Evolutionary conservation across 2,329 filamentous ascomycete species (phyloP).

Genomic region (Exutisphaerella laricina): DNA sequence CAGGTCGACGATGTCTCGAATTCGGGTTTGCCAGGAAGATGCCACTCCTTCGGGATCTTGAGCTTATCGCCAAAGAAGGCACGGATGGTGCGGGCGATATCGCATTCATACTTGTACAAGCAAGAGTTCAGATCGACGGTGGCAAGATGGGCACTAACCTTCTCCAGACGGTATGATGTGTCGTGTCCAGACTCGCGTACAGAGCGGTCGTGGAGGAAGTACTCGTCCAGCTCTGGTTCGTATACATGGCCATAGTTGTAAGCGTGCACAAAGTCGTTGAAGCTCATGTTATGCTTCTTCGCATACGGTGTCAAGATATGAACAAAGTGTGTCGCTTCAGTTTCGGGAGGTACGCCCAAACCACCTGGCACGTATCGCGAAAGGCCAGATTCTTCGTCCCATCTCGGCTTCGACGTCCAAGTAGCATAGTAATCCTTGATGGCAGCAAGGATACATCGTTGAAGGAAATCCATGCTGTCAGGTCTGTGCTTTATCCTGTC

Average conservation of each 20-base stretch:
- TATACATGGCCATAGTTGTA: conserved; percentile 74
- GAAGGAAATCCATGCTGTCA: conserved; percentile 73
- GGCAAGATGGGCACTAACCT: conserved; percentile 77
- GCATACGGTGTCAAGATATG: conserved; percentile 77
- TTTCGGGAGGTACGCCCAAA: conserved; percentile 82
- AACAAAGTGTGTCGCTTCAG: conserved; percentile 78
- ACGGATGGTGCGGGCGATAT: conserved; percentile 83
- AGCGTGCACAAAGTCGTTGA: conserved; percentile 76
- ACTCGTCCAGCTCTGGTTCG: conserved; percentile 87
- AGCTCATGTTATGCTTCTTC: conserved; percentile 74
- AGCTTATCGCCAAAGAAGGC: conserved; percentile 78
- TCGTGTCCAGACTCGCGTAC: conserved; percentile 96
- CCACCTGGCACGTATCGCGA: conserved; percentile 82
- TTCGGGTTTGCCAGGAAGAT: conserved; percentile 57
- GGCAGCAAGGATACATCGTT: conserved; percentile 73
- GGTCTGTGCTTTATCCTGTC: conserved; percentile 86
- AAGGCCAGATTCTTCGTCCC: conserved; percentile 70
- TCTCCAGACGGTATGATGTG: conserved; percentile 88
- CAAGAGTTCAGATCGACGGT: conserved; percentile 93
- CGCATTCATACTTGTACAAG: conserved; percentile 93
- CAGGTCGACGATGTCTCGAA: conserved; percentile 79
- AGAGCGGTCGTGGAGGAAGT: conserved; percentile 92
- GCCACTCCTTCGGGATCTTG: conserved; percentile 76
- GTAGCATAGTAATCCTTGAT: conserved; percentile 96
- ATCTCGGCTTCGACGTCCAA: conserved; percentile 68